Percentiles rank a stretch among this genome's conserved stretches.
phyloP scores from a whole-genome alignment of 495 filamentous ascomycete genomes.

The Pseudoneurospora amorphoporcata region DNA sequence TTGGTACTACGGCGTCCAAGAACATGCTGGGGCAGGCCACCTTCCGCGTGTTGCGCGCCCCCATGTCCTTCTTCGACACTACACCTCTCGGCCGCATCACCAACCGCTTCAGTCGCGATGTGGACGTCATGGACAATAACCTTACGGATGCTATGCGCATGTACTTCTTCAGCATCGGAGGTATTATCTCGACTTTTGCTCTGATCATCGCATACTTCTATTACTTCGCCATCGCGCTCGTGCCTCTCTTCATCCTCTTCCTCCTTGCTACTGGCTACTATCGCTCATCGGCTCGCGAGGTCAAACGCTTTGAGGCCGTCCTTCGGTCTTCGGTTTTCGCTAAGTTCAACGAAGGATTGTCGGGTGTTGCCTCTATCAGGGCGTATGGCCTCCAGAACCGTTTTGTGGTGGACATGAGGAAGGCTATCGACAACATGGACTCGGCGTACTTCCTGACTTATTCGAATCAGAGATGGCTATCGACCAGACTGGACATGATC shows the following conservation, averaged over 20 bases:
- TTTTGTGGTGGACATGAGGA: constrained; percentile 57
- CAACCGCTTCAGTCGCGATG: constrained; percentile 92
- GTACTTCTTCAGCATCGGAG: constrained; percentile 77
- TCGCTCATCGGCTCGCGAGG: constrained; percentile 77
- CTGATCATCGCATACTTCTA: constrained; percentile 89
- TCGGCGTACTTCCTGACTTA: constrained; percentile 90
- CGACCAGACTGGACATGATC: constrained; percentile 71
- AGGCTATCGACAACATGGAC: constrained; percentile 81
- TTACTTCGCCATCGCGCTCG: constrained; percentile 86
- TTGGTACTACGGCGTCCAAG: constrained; percentile 71
- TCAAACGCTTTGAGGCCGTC: constrained; percentile 88
- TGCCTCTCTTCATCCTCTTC: constrained; percentile 71
- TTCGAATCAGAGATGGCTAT: constrained; percentile 88
- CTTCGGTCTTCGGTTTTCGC: constrained; percentile 80
- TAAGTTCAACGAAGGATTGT: constrained; percentile 82
- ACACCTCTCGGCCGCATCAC: constrained; percentile 93
- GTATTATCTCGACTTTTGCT: constrained; percentile 68
- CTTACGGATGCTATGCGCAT: constrained; percentile 85
- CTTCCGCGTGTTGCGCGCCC: constrained; percentile 68
- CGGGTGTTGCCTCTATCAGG: constrained; percentile 72
- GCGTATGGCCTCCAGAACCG: constrained; percentile 73
- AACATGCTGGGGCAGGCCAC: constrained; percentile 80
- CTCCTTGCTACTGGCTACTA: constrained; percentile 81
- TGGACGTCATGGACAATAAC: constrained; percentile 92
- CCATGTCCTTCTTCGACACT: constrained; percentile 97